Base-by-base conservation (phyloP, 1,284 basidiomycete species). In the Schizophyllum amplum region DNA sequence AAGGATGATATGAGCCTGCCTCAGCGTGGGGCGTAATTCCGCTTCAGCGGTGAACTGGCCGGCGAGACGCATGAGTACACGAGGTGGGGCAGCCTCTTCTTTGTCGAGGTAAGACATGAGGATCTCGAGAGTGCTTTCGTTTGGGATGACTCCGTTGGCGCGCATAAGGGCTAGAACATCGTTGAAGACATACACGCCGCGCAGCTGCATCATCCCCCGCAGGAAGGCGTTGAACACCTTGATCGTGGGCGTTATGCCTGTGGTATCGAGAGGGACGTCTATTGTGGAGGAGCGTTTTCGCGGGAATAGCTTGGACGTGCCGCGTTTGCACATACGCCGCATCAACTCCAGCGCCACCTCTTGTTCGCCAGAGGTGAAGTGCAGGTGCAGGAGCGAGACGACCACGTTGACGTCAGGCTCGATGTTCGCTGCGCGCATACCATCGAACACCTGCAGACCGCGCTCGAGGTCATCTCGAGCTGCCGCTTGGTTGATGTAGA, bases 221-320 rank as follows among this genome's bases (percentile, higher is more conserved):
- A 87, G 67, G 21, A 86, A 66, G 15, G 80, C 74, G 63, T 90
- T 88, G 70, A 86, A 78, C 20, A 86, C 69, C 47, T 76, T 70
- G 23, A 71, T 69, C 2, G 76, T 79, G 23, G 80, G 79, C 33
- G 46, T 54, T 21, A 81, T 64, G 46, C 65, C 67, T 15, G 70
- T 64, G 24, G 73, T 64, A 57, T 72, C 59, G 59, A 74, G 67
- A 52, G 71, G 65, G n/a, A 67, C 47, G 9, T 63, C 55, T 27
- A 56, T 53, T 15, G 24, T 42, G 46, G 7, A 53, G 47, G 26
- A 55, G 33, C 23, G 61, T 54, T 47, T 47, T 58, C 59, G 25
- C 59, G 23, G 23, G 58, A 60, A 26, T 15, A 55, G 57, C 15
- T 57, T 51, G 7, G 58, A 54, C 42, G 57, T 52, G 48, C 61